Conservation (phyloP, 2,329 filamentous ascomycete species). For the Alternaria dauci region DNA sequence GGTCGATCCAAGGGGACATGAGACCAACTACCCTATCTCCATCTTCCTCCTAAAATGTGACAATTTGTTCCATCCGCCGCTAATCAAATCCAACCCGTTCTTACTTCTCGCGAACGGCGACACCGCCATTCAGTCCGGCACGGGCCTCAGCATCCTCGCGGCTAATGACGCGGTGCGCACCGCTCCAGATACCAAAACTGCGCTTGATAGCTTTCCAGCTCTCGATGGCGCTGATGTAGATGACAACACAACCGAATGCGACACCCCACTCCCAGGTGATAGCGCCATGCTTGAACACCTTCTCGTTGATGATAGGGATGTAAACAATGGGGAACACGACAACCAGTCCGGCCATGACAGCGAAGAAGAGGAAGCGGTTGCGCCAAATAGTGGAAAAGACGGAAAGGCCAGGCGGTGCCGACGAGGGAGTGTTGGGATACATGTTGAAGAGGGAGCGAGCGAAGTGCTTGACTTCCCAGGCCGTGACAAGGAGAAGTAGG, state of each 20-base stretch:
- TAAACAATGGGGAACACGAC: conserved; percentile 58
- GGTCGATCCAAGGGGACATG: conserved; percentile 19
- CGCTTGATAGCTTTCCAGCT: conserved; percentile 58
- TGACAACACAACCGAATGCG: conserved; percentile 51
- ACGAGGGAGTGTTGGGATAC: conserved; percentile 45
- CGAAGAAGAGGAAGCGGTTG: conserved; percentile 57
- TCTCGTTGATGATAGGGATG: conserved; percentile 55
- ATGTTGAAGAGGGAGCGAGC: conserved; percentile 56
- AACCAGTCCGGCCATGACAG: conserved; percentile 52
- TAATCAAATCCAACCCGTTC: neutral
- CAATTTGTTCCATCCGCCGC: conserved; percentile 14
- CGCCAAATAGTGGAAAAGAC: conserved; percentile 53
- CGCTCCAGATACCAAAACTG: conserved; percentile 45
- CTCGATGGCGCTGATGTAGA: conserved; percentile 55
- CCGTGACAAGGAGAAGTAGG: conserved; percentile 56
- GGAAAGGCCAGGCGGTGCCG: conserved; percentile 37
- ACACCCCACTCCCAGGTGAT: conserved; percentile 60
- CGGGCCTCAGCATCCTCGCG: conserved; percentile 49
- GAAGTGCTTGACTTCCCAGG: conserved; percentile 59
- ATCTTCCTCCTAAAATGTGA: neutral
- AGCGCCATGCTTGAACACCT: conserved; percentile 56
- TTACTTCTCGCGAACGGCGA: conserved; percentile 26
- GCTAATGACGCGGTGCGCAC: conserved; percentile 41
- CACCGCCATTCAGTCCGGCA: conserved; percentile 29
- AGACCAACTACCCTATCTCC: neutral